Conservation (phyloP, 2,329 filamentous ascomycete genomes). For the Phyllachora maydis region DNA sequence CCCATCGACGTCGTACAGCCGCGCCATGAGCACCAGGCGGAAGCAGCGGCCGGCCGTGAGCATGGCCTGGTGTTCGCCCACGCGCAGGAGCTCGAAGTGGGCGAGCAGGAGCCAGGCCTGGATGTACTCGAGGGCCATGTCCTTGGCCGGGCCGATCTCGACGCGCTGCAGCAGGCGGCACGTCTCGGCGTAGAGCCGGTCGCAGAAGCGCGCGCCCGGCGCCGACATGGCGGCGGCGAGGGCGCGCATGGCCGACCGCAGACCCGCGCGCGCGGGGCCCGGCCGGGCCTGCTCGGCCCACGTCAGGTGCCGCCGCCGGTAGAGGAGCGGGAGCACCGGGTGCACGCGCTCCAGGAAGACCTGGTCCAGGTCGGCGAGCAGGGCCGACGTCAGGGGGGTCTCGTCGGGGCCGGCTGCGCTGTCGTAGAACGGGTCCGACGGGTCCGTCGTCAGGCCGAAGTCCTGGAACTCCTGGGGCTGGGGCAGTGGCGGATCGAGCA, state of each 20-base stretch:
- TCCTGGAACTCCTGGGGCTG: neutral
- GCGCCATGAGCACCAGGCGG: conserved; percentile 10
- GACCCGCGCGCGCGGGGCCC: conserved; percentile 5
- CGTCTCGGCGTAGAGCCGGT: conserved; percentile 8
- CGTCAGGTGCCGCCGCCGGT: conserved; percentile 7
- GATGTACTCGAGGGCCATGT: conserved; percentile 5
- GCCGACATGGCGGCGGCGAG: conserved; percentile 10
- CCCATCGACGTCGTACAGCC: conserved; percentile 5
- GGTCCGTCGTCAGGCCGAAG: neutral
- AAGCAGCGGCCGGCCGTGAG: conserved; percentile 15
- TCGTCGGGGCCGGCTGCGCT: neutral
- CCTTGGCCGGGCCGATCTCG: conserved; percentile 3
- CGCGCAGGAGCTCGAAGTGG: conserved; percentile 7
- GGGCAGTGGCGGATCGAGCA: neutral
- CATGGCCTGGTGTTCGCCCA: conserved; percentile 8
- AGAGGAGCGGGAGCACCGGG: conserved; percentile 9
- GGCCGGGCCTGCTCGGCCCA: conserved; percentile 5
- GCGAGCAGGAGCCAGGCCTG: conserved; percentile 9
- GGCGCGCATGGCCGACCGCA: conserved; percentile 13
- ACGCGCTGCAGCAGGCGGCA: conserved; percentile 8
- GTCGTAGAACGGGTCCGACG: neutral
- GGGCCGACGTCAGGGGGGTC: neutral
- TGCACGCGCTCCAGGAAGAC: conserved; percentile 11
- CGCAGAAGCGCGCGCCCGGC: conserved; percentile 8
- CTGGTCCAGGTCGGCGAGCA: conserved; percentile 5